These are phyloP conservation scores for Xylaria intraflava DNA, from an alignment of 495 filamentous ascomycete species.

Conservation along the genomic window DNA sequence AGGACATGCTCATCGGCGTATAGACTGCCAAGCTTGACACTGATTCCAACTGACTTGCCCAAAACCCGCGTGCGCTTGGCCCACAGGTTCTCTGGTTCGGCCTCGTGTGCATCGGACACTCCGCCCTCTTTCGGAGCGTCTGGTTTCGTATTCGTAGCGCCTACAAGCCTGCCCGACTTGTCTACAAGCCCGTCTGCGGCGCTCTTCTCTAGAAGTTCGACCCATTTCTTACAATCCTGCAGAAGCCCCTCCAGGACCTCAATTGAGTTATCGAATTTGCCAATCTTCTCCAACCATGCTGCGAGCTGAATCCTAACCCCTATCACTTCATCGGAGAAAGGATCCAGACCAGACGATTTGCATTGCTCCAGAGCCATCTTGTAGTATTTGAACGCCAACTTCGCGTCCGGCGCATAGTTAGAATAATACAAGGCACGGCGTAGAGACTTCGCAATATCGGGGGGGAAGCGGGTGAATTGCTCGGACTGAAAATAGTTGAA, in stretches of 20 bases:
- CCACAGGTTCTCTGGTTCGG: slow-evolving; percentile 38
- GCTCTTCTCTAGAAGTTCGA: slow-evolving; percentile 50
- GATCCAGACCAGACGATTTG: slow-evolving; percentile 67
- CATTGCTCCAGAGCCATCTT: slow-evolving; percentile 65
- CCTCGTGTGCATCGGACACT: slow-evolving; percentile 20
- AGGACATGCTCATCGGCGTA: slow-evolving; percentile 57
- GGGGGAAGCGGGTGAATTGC: slow-evolving; percentile 62
- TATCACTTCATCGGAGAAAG: slow-evolving; percentile 80
- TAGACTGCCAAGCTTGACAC: slow-evolving; percentile 74
- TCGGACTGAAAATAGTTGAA: slow-evolving; percentile 56
- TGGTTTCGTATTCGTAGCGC: slow-evolving; percentile 8
- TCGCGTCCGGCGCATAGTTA: slow-evolving; percentile 63
- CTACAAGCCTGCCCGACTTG: slow-evolving; percentile 17
- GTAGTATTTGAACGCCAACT: slow-evolving; percentile 73
- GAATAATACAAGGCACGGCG: slow-evolving; percentile 84
- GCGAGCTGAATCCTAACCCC: slow-evolving; percentile 82
- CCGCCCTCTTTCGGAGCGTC: slow-evolving; percentile 19
- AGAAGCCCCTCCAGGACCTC: slow-evolving; percentile 66
- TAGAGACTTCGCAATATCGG: slow-evolving; percentile 68
- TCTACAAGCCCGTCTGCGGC: slow-evolving; percentile 43
- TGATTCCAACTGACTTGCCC: slow-evolving; percentile 63
- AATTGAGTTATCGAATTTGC: slow-evolving; percentile 57
- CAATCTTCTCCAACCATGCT: slow-evolving; percentile 66
- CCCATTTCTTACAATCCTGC: slow-evolving; percentile 54
- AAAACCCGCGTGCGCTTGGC: slow-evolving; percentile 62